Conservation (phyloP, 495 filamentous ascomycete genomes). For the Ramalina peruviana region DNA sequence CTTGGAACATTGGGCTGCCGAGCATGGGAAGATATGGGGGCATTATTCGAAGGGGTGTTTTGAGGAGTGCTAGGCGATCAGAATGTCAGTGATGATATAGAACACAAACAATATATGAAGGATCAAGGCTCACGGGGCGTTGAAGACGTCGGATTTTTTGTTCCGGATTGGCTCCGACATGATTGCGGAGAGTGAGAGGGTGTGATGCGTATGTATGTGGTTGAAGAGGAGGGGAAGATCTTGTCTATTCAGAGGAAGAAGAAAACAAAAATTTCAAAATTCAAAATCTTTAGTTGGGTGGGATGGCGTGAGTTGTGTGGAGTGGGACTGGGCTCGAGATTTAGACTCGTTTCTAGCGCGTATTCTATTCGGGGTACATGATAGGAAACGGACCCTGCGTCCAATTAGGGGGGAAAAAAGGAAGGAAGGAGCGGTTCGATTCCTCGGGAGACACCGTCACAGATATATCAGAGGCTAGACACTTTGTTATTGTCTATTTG, state of each 20-base stretch:
- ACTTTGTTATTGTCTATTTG: no score
- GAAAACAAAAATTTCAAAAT: conserved; percentile 8
- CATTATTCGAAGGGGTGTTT: conserved; percentile 87
- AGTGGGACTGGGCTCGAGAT: no score
- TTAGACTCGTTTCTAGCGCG: no score
- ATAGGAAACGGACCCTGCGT: no score
- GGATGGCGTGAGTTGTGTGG: no score
- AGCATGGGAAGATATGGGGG: conserved; percentile 94
- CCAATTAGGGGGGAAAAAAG: no score
- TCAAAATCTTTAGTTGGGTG: conserved; percentile 7
- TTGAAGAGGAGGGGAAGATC: conserved; percentile 22
- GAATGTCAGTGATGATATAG: conserved; percentile 2
- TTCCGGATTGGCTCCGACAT: conserved; percentile 91
- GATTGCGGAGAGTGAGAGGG: conserved; percentile 18
- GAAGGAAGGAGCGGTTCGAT: no score
- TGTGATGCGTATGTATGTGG: conserved; percentile 8
- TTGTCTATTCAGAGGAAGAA: conserved; percentile 3
- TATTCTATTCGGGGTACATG: no score
- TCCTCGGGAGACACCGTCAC: no score
- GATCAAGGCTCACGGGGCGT: conserved; percentile 58
- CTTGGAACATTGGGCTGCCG: conserved; percentile 88
- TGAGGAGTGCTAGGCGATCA: conserved; percentile 63
- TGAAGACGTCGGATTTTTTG: conserved; percentile 69
- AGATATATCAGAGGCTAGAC: no score
- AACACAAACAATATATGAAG: background rate